Conservation (phyloP, 306 rosid genomes). For the Citrullus mucosospermus region DNA sequence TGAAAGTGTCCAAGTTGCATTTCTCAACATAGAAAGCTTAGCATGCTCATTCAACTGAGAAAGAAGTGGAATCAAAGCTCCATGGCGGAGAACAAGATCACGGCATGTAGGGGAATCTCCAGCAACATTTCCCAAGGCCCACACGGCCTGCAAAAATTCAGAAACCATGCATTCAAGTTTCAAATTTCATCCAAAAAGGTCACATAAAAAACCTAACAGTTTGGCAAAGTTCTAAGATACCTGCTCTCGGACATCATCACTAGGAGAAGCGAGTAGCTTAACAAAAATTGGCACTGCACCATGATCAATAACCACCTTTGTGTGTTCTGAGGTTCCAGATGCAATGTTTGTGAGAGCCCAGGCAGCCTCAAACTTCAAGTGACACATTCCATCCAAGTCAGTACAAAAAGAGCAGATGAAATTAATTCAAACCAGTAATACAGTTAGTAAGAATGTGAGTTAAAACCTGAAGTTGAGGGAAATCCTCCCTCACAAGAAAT, state of each 20-base stretch:
- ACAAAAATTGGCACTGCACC: slow-evolving; percentile 66
- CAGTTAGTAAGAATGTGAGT: not conserved
- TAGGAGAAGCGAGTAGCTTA: slow-evolving; percentile 56
- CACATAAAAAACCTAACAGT: not conserved
- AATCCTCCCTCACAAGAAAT: slow-evolving; percentile 58
- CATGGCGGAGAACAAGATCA: slow-evolving; percentile 59
- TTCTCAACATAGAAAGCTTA: slow-evolving; percentile 65
- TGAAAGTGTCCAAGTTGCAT: slow-evolving; percentile 68
- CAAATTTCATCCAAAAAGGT: not conserved
- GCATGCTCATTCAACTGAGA: slow-evolving; percentile 64
- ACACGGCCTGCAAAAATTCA: slow-evolving; percentile 35
- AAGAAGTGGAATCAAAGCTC: slow-evolving; percentile 43
- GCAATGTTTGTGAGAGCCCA: slow-evolving; percentile 77
- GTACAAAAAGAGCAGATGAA: not conserved
- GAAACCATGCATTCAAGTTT: not conserved
- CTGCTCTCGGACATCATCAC: slow-evolving; percentile 77
- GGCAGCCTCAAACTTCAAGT: slow-evolving; percentile 57
- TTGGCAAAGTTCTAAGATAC: slow-evolving; percentile 13
- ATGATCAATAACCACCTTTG: slow-evolving; percentile 61
- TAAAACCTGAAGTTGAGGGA: slow-evolving; percentile 60
- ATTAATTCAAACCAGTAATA: not conserved
- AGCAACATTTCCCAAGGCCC: slow-evolving; percentile 75
- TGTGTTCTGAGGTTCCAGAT: slow-evolving; percentile 62
- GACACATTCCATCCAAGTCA: not conserved
- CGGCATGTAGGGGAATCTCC: slow-evolving; percentile 77